Evolutionary conservation across 257 asterid species (phyloP).

Genomic region (Schizonepeta tenuifolia): DNA sequence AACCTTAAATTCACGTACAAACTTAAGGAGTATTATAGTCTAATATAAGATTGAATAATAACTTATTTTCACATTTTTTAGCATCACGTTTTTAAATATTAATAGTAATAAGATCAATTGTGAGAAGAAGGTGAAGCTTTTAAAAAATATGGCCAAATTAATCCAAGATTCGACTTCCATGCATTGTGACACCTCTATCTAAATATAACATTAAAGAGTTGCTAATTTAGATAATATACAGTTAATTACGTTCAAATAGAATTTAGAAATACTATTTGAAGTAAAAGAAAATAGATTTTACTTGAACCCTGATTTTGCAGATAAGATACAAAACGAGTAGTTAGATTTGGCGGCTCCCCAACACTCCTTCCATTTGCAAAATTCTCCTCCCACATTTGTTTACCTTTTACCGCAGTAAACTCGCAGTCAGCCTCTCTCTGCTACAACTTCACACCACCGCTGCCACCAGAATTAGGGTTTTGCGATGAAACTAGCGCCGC

Average conservation of each 20-base stretch:
- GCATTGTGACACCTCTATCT: too few relatives aligned
- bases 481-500: conserved; percentile 75
- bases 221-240: not conserved
- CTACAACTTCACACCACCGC: too few relatives aligned
- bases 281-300: not conserved
- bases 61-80: too few relatives aligned
- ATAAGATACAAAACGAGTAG: not conserved
- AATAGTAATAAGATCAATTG: too few relatives aligned
- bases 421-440: conserved; percentile 21
- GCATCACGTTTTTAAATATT: too few relatives aligned
- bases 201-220: too few relatives aligned
- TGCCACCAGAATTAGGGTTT: conserved; percentile 46
- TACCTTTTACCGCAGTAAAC: conserved; percentile 14
- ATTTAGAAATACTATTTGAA: not conserved
- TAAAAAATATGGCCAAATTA: too few relatives aligned
- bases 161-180: too few relatives aligned
- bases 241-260: not conserved
- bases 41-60: too few relatives aligned
- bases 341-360: conserved; percentile 14
- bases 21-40: too few relatives aligned
- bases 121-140: too few relatives aligned
- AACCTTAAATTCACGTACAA: too few relatives aligned
- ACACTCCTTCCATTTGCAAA: conserved; percentile 8
- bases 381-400: not conserved
- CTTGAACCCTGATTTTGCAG: not conserved